Evolutionary conservation across 2,329 filamentous ascomycete species (phyloP).

Genomic region (Apiospora malaysiana): DNA sequence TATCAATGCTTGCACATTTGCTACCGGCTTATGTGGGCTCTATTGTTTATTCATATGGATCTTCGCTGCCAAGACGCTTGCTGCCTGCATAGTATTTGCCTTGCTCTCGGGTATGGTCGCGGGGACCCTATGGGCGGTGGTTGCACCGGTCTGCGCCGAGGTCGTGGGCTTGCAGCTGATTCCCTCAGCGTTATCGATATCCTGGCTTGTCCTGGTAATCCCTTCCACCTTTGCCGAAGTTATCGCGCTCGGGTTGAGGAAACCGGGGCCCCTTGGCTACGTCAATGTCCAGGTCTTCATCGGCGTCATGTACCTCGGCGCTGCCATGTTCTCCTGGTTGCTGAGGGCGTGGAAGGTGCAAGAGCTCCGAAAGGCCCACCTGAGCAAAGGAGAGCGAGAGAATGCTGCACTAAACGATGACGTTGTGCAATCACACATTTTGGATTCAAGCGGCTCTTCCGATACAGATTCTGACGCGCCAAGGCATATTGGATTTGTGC

Average conservation of each 20-base stretch:
- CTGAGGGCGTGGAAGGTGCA: conserved; percentile 51
- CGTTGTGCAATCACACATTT: conserved; percentile 24
- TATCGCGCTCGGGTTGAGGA: conserved; percentile 64
- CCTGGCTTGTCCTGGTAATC: conserved; percentile 74
- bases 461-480: not conserved
- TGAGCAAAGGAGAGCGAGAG: conserved; percentile 38
- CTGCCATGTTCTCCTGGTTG: conserved; percentile 51
- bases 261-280: conserved; percentile 51
- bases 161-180: conserved; percentile 74
- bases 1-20: conserved; percentile 72
- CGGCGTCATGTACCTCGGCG: conserved; percentile 64
- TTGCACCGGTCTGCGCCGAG: conserved; percentile 74
- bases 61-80: conserved; percentile 66
- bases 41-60: conserved; percentile 77
- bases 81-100: conserved; percentile 73
- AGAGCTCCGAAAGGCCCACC: conserved; percentile 41
- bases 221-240: conserved; percentile 73
- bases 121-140: conserved; percentile 74
- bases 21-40: conserved; percentile 68
- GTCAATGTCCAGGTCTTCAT: conserved; percentile 63
- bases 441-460: not conserved
- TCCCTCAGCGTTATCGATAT: conserved; percentile 70
- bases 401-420: conserved; percentile 36
- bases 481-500: not conserved
- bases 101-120: conserved; percentile 70